phyloP scores from a whole-genome alignment of 2,329 filamentous ascomycete genomes.

The Chrysoporthe deuterocubensis region DNA sequence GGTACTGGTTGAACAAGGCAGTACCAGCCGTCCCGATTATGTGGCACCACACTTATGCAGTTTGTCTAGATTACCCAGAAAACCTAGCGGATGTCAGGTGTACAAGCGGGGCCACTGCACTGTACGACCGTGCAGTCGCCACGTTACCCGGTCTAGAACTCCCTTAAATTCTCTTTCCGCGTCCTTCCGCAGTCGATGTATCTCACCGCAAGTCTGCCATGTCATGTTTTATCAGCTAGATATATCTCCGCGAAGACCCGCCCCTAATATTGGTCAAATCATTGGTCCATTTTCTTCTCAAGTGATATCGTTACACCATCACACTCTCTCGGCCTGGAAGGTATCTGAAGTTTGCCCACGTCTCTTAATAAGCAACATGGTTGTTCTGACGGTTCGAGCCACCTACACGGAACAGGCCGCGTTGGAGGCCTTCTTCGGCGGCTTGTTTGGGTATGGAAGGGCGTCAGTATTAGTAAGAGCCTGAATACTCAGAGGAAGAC shows the following conservation, averaged over 20 bases:
- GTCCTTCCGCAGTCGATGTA: too few relatives aligned
- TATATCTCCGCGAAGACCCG: not conserved
- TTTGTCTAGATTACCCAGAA: not conserved
- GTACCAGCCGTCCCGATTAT: too few relatives aligned
- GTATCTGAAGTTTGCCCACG: not conserved
- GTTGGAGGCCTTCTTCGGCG: conserved; percentile 11
- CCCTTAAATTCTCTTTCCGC: too few relatives aligned
- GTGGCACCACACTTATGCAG: too few relatives aligned
- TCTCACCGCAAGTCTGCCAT: too few relatives aligned
- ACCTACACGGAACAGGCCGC: conserved; percentile 21
- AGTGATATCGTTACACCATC: not conserved
- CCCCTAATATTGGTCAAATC: not conserved
- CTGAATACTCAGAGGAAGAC: not conserved
- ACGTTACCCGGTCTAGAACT: too few relatives aligned
- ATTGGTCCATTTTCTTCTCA: not conserved
- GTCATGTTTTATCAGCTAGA: too few relatives aligned
- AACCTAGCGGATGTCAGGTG: too few relatives aligned
- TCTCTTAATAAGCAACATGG: not conserved
- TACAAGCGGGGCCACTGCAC: too few relatives aligned
- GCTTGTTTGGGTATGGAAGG: conserved; percentile 19
- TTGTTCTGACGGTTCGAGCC: conserved; percentile 18
- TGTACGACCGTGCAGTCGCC: too few relatives aligned
- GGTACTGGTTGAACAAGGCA: too few relatives aligned
- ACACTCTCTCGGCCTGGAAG: not conserved
- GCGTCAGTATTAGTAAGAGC: conserved; percentile 18